Evolutionary conservation across 257 asterid genomes (phyloP).

Genomic region (Solanum sitiens): DNA sequence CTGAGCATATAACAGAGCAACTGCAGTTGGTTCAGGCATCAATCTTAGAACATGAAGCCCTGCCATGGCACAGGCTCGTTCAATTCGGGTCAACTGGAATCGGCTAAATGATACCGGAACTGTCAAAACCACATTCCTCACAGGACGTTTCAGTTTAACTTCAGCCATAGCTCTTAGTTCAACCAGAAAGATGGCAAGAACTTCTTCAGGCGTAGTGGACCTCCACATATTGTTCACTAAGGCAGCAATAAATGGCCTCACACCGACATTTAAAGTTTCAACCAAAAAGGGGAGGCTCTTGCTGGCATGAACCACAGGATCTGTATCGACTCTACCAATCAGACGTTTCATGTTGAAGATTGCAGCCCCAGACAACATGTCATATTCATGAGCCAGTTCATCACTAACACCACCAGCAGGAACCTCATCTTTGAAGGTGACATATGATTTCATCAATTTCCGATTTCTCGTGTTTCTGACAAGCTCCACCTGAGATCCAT

Average conservation of each 20-base stretch:
- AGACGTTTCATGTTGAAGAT: slow-evolving; percentile 76
- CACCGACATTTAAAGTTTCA: slow-evolving; percentile 66
- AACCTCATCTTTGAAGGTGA: slow-evolving; percentile 53
- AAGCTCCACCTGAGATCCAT: slow-evolving; percentile 60
- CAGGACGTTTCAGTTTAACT: slow-evolving; percentile 45
- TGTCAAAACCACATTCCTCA: slow-evolving; percentile 47
- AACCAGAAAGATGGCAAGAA: slow-evolving; percentile 66
- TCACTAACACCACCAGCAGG: slow-evolving; percentile 70
- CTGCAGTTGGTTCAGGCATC: slow-evolving; percentile 94
- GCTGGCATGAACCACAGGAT: slow-evolving; percentile 68
- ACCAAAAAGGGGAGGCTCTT: slow-evolving; percentile 80
- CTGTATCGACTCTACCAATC: slow-evolving; percentile 73
- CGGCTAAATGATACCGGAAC: slow-evolving; percentile 77
- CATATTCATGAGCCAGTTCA: slow-evolving; percentile 59
- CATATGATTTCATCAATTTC: slow-evolving; percentile 52
- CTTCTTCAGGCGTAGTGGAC: slow-evolving; percentile 87
- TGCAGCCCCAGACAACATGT: slow-evolving; percentile 69
- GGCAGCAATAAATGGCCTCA: slow-evolving; percentile 74
- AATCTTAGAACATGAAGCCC: slow-evolving; percentile 74
- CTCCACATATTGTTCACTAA: slow-evolving; percentile 74
- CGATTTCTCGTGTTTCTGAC: slow-evolving; percentile 58
- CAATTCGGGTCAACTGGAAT: slow-evolving; percentile 65
- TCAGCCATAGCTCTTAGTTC: slow-evolving; percentile 72
- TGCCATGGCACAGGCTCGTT: slow-evolving; percentile 90
- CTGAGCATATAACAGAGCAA: slow-evolving; percentile 76